Percentiles rank a stretch among this genome's conserved stretches.
These are phyloP conservation scores for Solanum arcanum DNA, from an alignment of 257 asterid species.

Conservation along the genomic window DNA sequence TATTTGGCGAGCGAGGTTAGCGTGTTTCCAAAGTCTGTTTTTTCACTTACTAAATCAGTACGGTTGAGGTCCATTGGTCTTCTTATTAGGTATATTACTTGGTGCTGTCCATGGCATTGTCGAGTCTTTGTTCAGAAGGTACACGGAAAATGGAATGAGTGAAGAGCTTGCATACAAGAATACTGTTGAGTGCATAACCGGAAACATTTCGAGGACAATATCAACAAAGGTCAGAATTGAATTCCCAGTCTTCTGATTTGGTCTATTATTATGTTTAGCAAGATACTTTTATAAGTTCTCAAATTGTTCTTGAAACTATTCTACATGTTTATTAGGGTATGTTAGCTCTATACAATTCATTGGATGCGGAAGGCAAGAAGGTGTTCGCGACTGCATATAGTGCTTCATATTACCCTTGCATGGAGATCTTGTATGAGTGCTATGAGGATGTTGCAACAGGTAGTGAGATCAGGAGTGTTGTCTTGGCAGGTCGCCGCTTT, in stretches of 20 bases:
- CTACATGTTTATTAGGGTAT: constrained; percentile 40
- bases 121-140: constrained; percentile 85
- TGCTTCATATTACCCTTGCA: constrained; percentile 89
- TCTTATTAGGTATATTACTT: constrained; percentile 64
- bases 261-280: neutral
- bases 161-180: constrained; percentile 90
- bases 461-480: constrained; percentile 89
- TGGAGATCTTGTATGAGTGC: constrained; percentile 93
- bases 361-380: constrained; percentile 59
- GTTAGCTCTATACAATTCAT: constrained; percentile 71
- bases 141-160: constrained; percentile 82
- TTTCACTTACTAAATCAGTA: neutral
- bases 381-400: constrained; percentile 79
- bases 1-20: constrained; percentile 92
- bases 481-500: constrained; percentile 93
- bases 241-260: neutral
- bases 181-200: constrained; percentile 91
- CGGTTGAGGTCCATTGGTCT: constrained; percentile 1
- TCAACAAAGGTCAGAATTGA: constrained; percentile 56
- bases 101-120: constrained; percentile 97
- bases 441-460: constrained; percentile 94
- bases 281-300: neutral
- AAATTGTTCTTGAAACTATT: neutral
- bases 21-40: neutral
- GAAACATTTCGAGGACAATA: constrained; percentile 70